These are phyloP conservation scores for Collariella sp. DNA, from an alignment of 495 filamentous ascomycete genomes.

Conservation along the genomic window DNA sequence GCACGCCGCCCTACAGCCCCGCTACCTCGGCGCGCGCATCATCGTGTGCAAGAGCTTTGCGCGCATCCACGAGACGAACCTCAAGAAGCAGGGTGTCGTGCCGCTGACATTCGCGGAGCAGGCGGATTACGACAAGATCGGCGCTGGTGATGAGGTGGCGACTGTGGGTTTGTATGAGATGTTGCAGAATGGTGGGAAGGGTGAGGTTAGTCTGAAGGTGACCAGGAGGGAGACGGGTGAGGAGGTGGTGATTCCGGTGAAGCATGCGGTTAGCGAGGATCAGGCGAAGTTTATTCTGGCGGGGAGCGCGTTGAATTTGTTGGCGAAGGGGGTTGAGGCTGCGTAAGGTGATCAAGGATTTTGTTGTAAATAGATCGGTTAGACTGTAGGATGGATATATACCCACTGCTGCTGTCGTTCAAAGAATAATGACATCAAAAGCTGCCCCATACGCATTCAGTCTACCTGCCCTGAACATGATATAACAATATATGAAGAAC, in stretches of 20 bases:
- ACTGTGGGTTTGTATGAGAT: constrained; percentile 79
- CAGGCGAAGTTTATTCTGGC: constrained; percentile 87
- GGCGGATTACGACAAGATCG: constrained; percentile 76
- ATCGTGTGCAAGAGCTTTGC: constrained; percentile 90
- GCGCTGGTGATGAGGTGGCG: constrained; percentile 69
- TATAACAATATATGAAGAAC: too few species aligned
- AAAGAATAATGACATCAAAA: not conserved
- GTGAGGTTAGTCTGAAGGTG: constrained; percentile 62
- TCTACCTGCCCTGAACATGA: not conserved
- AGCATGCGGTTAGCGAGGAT: constrained; percentile 76
- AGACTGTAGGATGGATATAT: not conserved
- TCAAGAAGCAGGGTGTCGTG: constrained; percentile 98
- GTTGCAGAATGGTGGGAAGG: constrained; percentile 66
- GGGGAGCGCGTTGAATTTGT: constrained; percentile 84
- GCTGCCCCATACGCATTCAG: not conserved
- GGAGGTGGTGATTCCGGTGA: constrained; percentile 51
- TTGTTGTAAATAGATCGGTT: not conserved
- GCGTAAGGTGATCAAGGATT: not conserved
- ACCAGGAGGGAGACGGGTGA: constrained; percentile 54
- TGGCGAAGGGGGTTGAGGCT: constrained; percentile 45
- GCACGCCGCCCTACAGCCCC: constrained; percentile 92
- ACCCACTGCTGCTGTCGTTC: not conserved
- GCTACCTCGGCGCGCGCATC: constrained; percentile 81
- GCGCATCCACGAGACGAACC: constrained; percentile 95
- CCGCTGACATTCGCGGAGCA: constrained; percentile 82